A percentile compares a stretch with the other conserved stretches of the same genome.
Evolutionary conservation across 2,329 filamentous ascomycete species (phyloP).

Genomic region (Trichoderma sp.): DNA sequence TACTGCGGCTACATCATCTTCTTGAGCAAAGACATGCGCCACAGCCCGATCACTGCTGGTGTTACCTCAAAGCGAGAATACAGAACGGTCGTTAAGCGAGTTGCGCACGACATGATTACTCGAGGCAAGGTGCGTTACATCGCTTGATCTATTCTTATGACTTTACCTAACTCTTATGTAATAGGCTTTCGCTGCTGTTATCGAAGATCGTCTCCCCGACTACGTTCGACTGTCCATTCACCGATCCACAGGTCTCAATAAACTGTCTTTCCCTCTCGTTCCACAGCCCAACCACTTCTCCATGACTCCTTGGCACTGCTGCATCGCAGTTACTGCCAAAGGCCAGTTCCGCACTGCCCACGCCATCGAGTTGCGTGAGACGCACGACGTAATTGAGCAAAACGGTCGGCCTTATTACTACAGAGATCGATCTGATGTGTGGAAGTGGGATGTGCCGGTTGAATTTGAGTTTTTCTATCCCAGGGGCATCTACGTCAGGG

Average conservation of each 20-base stretch:
- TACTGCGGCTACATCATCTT: conserved; percentile 11
- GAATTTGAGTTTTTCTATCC: conserved; percentile 17
- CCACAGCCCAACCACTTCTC: neutral
- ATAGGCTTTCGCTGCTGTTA: neutral
- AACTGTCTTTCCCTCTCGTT: neutral
- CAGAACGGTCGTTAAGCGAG: neutral
- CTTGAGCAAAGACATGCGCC: neutral
- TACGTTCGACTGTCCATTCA: conserved; percentile 4
- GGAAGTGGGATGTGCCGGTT: conserved; percentile 15
- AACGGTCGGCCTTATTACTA: neutral
- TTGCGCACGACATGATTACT: conserved; percentile 5
- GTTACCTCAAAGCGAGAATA: conserved; percentile 2
- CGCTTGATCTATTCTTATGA: neutral
- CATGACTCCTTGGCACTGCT: conserved; percentile 13
- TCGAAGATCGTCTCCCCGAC: neutral
- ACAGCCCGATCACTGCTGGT: neutral
- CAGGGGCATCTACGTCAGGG: neutral
- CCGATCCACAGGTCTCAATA: neutral
- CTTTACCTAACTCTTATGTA: neutral
- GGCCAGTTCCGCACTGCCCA: conserved; percentile 11
- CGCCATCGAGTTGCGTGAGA: neutral
- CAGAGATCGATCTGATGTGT: neutral
- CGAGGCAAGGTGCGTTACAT: conserved; percentile 1
- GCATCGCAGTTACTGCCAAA: neutral
- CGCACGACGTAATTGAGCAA: conserved; percentile 9